Conservation (phyloP, 257 asterid species). For the Jasminum sambac region DNA sequence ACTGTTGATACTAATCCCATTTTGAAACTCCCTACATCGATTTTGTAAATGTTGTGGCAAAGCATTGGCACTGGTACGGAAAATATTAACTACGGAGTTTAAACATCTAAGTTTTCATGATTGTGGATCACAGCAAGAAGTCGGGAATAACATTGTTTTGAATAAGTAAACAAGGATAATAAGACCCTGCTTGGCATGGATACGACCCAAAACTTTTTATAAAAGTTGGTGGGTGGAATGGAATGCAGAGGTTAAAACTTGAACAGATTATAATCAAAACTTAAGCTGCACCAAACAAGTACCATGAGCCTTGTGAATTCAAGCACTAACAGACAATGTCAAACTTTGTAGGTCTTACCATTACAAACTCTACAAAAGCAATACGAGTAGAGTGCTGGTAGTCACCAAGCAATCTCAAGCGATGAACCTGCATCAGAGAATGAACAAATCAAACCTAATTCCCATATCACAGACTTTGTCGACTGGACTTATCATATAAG, state of each 20-base stretch:
- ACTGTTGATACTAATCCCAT: neutral
- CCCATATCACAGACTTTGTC: slow-evolving; percentile 16
- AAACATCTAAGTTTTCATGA: neutral
- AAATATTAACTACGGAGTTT: neutral
- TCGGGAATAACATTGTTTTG: neutral
- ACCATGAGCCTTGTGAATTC: neutral
- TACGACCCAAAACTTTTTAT: no score
- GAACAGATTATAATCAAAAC: no score
- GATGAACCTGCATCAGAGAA: slow-evolving; percentile 69
- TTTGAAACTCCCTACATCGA: neutral
- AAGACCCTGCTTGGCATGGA: neutral
- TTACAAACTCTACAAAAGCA: slow-evolving; percentile 92
- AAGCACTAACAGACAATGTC: neutral
- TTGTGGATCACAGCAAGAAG: neutral
- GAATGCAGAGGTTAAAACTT: no score
- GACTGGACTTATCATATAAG: slow-evolving; percentile 16
- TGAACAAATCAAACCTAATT: slow-evolving; percentile 25
- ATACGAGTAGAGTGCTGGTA: slow-evolving; percentile 90
- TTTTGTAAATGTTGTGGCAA: neutral
- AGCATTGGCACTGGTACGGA: neutral
- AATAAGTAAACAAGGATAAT: neutral
- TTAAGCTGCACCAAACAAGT: no score
- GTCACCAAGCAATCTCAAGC: slow-evolving; percentile 98
- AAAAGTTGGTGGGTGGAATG: no score
- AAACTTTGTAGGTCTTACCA: slow-evolving; percentile 58